Base-by-base conservation (phyloP, 805 yeast genomes). In the Ogataea minuta region DNA sequence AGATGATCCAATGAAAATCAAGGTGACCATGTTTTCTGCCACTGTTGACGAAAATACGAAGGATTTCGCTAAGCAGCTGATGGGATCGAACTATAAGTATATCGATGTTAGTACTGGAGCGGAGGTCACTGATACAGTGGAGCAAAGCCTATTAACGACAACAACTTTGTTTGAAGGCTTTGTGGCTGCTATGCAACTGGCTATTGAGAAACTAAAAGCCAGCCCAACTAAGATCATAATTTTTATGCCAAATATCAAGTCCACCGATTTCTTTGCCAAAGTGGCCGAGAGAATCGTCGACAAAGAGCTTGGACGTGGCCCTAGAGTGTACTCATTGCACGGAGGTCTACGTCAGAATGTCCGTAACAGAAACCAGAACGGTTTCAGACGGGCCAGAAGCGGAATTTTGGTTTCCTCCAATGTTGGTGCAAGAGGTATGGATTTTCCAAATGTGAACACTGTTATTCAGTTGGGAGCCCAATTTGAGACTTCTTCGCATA, bases 391-490 rank as follows among this genome's bases (percentile, higher is more conserved):
- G 39, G 51, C 69, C 11, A 53, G 57, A 43, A 45, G 62, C 20
- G 84, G 87, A 40, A 57, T 90, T 31, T 70, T 91, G 41, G 76
- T 91, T 39, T 81, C 91, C 39, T 85, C 96, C 6, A 95, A 89
- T 64, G 97, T 91, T 43, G 95, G 90, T 45, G 96, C 97, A 10
- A 79, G 98, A 66, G 98, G 98, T 51, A 81, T 91, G 83, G 97
- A 91, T 68, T 86, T 91, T 73, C 93, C 90, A 41, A 77, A 78
- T 52, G 95, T 91, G 20, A 66, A 88, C 17, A 86, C 87, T 57
- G 97, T 91, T 36, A 67, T 84, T 52, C 97, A 91, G 67, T 62
- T 87, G 39, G 85, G 91, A 49, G 72, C 81, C n/a, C 86, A 93
- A 45, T 64, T 72, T 32, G 86, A 81, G 42, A 64, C 79, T 16